Conservation (phyloP, 83 land plant genomes). For the Picea engelmannii region DNA sequence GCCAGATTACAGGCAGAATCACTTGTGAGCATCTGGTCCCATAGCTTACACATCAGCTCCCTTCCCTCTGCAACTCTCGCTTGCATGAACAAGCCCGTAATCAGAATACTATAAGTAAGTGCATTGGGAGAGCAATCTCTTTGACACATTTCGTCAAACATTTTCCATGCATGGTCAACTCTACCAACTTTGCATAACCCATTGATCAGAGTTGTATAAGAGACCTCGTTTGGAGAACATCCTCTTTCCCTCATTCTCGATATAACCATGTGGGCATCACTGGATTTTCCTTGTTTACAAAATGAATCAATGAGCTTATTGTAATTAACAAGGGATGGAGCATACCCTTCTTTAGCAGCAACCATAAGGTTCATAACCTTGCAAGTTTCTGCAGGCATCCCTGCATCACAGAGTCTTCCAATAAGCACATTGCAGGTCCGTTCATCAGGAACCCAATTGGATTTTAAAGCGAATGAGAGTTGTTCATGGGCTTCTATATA, state of each 20-base stretch:
- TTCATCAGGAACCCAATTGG: conserved; percentile 38
- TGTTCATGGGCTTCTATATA: conserved; percentile 55
- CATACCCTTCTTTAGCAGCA: conserved; percentile 34
- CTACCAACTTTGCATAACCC: conserved; percentile 42
- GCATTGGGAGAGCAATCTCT: conserved; percentile 44
- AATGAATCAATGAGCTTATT: conserved; percentile 52
- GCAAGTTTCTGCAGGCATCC: conserved; percentile 25
- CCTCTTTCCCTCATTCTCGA: conserved; percentile 39
- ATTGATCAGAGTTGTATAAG: conserved; percentile 52
- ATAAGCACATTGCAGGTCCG: conserved; percentile 57
- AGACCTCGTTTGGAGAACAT: conserved; percentile 36
- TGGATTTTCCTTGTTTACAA: conserved; percentile 12
- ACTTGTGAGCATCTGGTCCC: conserved; percentile 40
- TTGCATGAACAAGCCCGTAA: conserved; percentile 30
- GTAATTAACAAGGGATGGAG: conserved; percentile 42
- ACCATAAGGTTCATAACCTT: conserved; percentile 22
- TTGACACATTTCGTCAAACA: conserved; percentile 62
- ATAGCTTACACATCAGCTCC: conserved; percentile 45
- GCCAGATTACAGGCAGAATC: conserved; percentile 27
- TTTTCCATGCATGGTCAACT: conserved; percentile 28
- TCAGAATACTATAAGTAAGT: conserved; percentile 46
- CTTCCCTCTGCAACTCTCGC: conserved; percentile 31
- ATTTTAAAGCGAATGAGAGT: conserved; percentile 21
- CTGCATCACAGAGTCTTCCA: conserved; percentile 39
- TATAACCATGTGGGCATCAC: conserved; percentile 17